Evolutionary conservation across 352 stramenopile genomes (phyloP).

Genomic region (Phytophthora cryptogea): DNA sequence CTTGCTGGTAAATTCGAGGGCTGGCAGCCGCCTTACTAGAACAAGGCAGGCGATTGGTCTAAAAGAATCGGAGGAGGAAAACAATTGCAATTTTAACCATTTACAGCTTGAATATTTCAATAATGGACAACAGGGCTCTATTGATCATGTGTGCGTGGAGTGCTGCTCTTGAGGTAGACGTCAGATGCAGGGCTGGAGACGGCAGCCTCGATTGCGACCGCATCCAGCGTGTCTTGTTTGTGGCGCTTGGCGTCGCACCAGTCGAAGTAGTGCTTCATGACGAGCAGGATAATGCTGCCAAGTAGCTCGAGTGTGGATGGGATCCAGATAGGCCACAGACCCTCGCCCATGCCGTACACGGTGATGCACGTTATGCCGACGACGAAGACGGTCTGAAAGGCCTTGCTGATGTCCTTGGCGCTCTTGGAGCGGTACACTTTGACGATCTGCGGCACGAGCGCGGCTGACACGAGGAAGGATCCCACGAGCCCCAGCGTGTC

Average conservation of each 20-base stretch:
- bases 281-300: constrained; percentile 41
- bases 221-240: constrained; percentile 11
- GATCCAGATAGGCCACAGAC: constrained; percentile 66
- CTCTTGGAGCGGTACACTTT: constrained; percentile 67
- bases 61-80: background rate
- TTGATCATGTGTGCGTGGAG: no score
- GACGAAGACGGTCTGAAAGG: constrained; percentile 56
- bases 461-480: constrained; percentile 63
- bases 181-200: background rate
- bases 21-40: constrained; percentile 26
- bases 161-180: constrained; percentile 6
- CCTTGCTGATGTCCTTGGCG: constrained; percentile 55
- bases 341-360: constrained; percentile 52
- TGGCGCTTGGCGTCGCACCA: constrained; percentile 24
- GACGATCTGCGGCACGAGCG: constrained; percentile 63
- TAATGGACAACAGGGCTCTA: background rate
- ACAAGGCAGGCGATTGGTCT: constrained; percentile 9
- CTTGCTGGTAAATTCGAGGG: background rate
- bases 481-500: constrained; percentile 60
- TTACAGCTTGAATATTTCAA: background rate
- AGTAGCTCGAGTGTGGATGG: constrained; percentile 51
- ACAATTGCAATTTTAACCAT: constrained; percentile 4
- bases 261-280: constrained; percentile 56
- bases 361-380: constrained; percentile 46
- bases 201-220: constrained; percentile 12